These are phyloP conservation scores for Paratrypanosoma confusum DNA, from an alignment of 208 protist species.

Conservation along the genomic window DNA sequence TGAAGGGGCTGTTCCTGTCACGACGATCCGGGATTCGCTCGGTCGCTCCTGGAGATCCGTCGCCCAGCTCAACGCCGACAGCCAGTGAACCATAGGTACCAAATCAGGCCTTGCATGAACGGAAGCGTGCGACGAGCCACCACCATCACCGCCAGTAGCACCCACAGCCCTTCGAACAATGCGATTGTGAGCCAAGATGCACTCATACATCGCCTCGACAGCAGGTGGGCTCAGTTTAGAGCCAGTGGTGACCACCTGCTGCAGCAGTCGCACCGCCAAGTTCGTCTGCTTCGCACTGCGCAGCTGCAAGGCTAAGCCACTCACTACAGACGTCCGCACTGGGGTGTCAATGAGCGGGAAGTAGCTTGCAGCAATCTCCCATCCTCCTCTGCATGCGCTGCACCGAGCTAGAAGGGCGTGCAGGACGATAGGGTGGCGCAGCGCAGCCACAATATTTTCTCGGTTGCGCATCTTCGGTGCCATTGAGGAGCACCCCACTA, in stretches of 20 bases:
- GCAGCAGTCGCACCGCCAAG: constrained; percentile 49
- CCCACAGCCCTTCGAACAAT: constrained; percentile 5
- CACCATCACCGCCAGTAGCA: not conserved
- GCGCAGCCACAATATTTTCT: constrained; percentile 3
- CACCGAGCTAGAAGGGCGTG: constrained; percentile 31
- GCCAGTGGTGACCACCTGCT: constrained; percentile 46
- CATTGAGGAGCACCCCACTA: no score
- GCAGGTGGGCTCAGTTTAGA: constrained; percentile 24
- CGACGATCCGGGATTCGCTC: constrained; percentile 19
- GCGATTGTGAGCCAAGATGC: constrained; percentile 56
- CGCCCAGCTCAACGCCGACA: constrained; percentile 68
- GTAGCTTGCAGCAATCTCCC: no score
- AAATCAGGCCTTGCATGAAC: not conserved
- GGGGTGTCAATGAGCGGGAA: constrained; percentile 15
- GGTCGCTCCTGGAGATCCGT: constrained; percentile 28
- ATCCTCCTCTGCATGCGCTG: constrained; percentile 32
- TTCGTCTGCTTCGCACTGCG: constrained; percentile 29
- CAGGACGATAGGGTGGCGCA: constrained; percentile 45
- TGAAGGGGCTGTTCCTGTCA: constrained; percentile 51
- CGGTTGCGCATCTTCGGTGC: no score
- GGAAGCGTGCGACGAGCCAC: not conserved
- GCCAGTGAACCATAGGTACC: constrained; percentile 43
- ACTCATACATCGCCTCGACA: constrained; percentile 49
- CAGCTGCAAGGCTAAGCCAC: constrained; percentile 43
- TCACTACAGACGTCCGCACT: constrained; percentile 47